Conservation (phyloP, 306 rosid genomes). For the Castanea mollissima region DNA sequence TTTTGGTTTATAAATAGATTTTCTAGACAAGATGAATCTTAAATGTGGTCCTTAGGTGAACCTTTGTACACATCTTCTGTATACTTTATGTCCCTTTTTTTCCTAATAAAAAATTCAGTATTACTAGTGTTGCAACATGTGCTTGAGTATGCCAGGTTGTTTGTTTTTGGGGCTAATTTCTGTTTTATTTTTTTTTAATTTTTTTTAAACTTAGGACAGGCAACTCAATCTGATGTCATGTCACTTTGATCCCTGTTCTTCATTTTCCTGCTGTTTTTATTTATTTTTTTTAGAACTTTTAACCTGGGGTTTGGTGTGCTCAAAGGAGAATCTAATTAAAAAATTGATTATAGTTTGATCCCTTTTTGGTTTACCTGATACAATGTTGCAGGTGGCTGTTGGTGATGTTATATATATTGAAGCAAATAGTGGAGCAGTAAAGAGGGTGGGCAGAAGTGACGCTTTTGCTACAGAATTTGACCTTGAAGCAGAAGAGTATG, state of each 20-base stretch:
- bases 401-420: conserved; percentile 97
- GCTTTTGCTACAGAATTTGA: conserved; percentile 98
- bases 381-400: conserved; percentile 67
- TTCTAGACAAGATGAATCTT: too few relatives aligned
- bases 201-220: not conserved
- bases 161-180: not conserved
- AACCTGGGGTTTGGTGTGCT: not conserved
- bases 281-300: not conserved
- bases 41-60: too few relatives aligned
- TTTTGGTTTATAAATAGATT: too few relatives aligned
- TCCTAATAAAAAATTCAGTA: too few relatives aligned
- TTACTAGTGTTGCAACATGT: too few relatives aligned
- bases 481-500: conserved; percentile 98
- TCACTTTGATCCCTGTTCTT: not conserved
- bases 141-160: not conserved
- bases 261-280: not conserved
- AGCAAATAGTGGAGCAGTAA: conserved; percentile 97
- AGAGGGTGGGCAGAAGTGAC: conserved; percentile 96
- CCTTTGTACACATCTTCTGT: too few relatives aligned
- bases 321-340: not conserved
- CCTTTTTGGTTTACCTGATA: not conserved
- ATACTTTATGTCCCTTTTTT: too few relatives aligned
- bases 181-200: not conserved
- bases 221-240: not conserved
- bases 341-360: not conserved